A percentile compares a stretch with the other conserved stretches of the same genome.
phyloP scores from a whole-genome alignment of 2,329 filamentous ascomycete species.

The Trichoderma atroviride region DNA sequence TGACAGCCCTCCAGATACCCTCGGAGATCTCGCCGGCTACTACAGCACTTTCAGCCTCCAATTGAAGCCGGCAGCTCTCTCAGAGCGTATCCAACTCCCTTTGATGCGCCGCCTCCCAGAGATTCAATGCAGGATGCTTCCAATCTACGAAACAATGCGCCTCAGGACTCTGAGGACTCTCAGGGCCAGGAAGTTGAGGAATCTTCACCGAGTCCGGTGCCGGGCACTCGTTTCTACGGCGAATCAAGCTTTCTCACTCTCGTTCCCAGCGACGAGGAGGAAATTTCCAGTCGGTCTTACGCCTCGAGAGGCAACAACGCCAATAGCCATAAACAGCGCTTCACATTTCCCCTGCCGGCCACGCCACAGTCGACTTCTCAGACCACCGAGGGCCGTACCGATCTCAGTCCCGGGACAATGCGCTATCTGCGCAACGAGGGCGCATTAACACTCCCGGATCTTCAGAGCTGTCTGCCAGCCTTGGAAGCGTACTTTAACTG shows the following conservation, averaged over 20 bases:
- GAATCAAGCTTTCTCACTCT: constrained; percentile 46
- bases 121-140: background rate
- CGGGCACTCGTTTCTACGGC: constrained; percentile 42
- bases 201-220: constrained; percentile 22
- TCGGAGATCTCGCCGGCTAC: constrained; percentile 30
- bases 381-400: constrained; percentile 32
- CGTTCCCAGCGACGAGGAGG: constrained; percentile 34
- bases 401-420: constrained; percentile 51
- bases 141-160: background rate
- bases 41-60: constrained; percentile 20
- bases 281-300: background rate
- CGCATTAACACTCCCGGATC: constrained; percentile 49
- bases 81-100: constrained; percentile 3
- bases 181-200: constrained; percentile 7
- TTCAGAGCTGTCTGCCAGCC: constrained; percentile 46
- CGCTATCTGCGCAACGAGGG: constrained; percentile 52
- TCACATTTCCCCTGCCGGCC: constrained; percentile 38
- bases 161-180: background rate
- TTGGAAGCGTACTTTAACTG: constrained; percentile 57
- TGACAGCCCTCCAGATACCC: constrained; percentile 31
- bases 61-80: background rate
- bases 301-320: background rate
- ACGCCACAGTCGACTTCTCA: constrained; percentile 33
- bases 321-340: constrained; percentile 31
- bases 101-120: background rate